A percentile compares a stretch with the other conserved stretches of the same genome.
Conservation (phyloP, 345 rosid species). For the Bretschneidera sinensis region DNA sequence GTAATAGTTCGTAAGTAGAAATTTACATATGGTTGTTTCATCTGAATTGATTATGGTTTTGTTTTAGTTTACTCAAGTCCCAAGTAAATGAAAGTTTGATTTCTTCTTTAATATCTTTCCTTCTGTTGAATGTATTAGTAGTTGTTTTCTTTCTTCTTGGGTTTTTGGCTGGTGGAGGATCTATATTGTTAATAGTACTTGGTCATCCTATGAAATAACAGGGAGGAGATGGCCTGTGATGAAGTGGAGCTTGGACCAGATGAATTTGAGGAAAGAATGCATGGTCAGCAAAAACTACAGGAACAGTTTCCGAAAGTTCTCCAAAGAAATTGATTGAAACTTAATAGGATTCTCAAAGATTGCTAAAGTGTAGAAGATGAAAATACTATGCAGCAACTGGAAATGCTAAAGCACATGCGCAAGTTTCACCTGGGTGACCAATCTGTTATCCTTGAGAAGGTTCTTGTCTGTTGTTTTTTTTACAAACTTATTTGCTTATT, state of each 20-base stretch:
- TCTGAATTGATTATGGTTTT: no score
- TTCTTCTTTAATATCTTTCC: no score
- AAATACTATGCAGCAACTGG: slow-evolving; percentile 56
- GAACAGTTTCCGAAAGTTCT: slow-evolving; percentile 30
- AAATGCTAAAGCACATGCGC: slow-evolving; percentile 80
- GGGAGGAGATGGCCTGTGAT: slow-evolving; percentile 75
- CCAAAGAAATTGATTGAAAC: background rate
- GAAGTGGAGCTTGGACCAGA: slow-evolving; percentile 77
- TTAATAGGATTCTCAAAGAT: no score
- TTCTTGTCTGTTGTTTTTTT: slow-evolving; percentile 16
- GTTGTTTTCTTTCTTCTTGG: no score
- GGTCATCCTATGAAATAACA: slow-evolving; percentile 17
- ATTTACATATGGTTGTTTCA: no score
- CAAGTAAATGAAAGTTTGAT: background rate
- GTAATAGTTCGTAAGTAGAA: no score
- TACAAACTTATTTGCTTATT: background rate
- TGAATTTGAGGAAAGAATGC: slow-evolving; percentile 53
- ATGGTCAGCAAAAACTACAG: slow-evolving; percentile 45
- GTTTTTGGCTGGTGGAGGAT: background rate
- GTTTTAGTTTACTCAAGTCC: no score
- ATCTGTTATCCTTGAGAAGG: slow-evolving; percentile 67
- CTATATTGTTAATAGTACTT: no score
- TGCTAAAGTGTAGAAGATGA: background rate
- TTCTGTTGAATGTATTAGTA: background rate
- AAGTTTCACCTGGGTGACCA: slow-evolving; percentile 63